These are phyloP conservation scores for Thelonectria blattea DNA, from an alignment of 2,329 filamentous ascomycete species.

Conservation along the genomic window DNA sequence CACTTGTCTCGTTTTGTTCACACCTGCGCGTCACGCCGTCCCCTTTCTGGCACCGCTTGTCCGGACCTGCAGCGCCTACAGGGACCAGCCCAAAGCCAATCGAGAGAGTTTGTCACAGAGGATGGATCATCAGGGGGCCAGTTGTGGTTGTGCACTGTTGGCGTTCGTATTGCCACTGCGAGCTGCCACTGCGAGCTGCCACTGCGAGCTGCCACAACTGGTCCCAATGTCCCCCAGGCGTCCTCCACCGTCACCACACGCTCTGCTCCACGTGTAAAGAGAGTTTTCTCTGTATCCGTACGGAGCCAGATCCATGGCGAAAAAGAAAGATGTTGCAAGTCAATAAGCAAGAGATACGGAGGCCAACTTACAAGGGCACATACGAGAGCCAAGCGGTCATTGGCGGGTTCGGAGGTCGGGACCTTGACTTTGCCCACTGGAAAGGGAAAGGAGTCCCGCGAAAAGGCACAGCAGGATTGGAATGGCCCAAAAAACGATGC, in stretches of 20 bases:
- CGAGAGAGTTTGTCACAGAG: not conserved
- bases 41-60: conserved; percentile 16
- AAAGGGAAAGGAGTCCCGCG: not conserved
- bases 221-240: not conserved
- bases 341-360: conserved; percentile 12
- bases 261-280: conserved; percentile 12
- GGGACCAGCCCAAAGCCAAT: conserved; percentile 16
- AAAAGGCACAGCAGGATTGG: not conserved
- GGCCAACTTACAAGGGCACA: not conserved
- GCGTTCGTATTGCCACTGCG: conserved; percentile 7
- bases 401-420: conserved; percentile 6
- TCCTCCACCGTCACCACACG: conserved; percentile 7
- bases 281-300: not conserved
- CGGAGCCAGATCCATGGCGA: not conserved
- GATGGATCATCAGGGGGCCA: conserved; percentile 9
- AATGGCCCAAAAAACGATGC: conserved; percentile 1
- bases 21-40: conserved; percentile 6
- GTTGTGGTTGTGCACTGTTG: not conserved
- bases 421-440: not conserved
- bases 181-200: not conserved
- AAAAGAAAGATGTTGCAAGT: conserved; percentile 8
- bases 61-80: conserved; percentile 20
- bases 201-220: not conserved
- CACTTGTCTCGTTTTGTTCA: conserved; percentile 20
- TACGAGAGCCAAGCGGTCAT: conserved; percentile 1